These are phyloP conservation scores for Apiospora marii DNA, from an alignment of 2,329 filamentous ascomycete genomes.

Conservation along the genomic window DNA sequence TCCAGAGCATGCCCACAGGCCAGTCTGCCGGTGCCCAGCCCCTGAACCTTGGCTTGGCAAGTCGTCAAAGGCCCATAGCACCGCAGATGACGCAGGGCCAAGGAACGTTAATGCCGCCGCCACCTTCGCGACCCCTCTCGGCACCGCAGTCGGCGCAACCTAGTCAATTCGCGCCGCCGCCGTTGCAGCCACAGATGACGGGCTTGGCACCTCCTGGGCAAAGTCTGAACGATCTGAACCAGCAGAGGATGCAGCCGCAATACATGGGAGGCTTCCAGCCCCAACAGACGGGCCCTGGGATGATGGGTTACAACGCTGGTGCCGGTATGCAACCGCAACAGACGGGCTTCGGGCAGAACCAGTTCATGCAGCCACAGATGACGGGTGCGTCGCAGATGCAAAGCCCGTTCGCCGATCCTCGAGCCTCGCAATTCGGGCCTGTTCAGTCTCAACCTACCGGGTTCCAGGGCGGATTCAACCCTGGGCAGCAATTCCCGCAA, in stretches of 20 bases:
- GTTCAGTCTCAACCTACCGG: slow-evolving; percentile 72
- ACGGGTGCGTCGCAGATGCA: slow-evolving; percentile 50
- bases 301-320: slow-evolving; percentile 49
- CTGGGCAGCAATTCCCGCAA: slow-evolving; percentile 50
- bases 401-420: slow-evolving; percentile 50
- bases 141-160: slow-evolving; percentile 84
- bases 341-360: slow-evolving; percentile 47
- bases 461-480: slow-evolving; percentile 54
- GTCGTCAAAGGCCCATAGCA: slow-evolving; percentile 73
- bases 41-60: slow-evolving; percentile 53
- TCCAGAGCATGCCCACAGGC: slow-evolving; percentile 43
- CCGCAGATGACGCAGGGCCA: slow-evolving; percentile 69
- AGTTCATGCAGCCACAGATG: slow-evolving; percentile 53
- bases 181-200: slow-evolving; percentile 85
- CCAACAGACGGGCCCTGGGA: slow-evolving; percentile 49
- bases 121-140: slow-evolving; percentile 81
- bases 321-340: slow-evolving; percentile 47
- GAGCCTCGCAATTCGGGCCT: slow-evolving; percentile 51
- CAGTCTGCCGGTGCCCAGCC: slow-evolving; percentile 52
- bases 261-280: slow-evolving; percentile 51
- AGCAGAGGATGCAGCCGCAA: slow-evolving; percentile 69
- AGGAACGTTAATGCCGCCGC: slow-evolving; percentile 75
- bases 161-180: slow-evolving; percentile 75
- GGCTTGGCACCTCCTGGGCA: slow-evolving; percentile 80
- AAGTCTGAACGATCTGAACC: slow-evolving; percentile 76